phyloP scores from a whole-genome alignment of 257 asterid species.

The Penstemon barbatus region DNA sequence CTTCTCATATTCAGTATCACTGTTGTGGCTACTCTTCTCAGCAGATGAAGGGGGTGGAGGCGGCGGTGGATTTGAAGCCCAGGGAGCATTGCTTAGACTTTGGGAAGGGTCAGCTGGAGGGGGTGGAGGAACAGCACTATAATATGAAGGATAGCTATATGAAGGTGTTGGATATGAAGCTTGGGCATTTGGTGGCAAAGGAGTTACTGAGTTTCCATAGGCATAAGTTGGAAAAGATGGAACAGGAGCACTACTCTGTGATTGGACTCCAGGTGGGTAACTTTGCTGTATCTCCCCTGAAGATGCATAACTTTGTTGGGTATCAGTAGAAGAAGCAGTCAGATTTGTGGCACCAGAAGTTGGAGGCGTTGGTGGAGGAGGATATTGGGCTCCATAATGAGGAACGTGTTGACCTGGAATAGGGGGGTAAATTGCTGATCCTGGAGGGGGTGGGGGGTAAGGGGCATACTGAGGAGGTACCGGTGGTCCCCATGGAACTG shows the following conservation, averaged over 20 bases:
- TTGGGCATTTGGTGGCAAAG: slow-evolving; percentile 62
- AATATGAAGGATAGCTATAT: slow-evolving; percentile 65
- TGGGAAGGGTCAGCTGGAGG: slow-evolving; percentile 68
- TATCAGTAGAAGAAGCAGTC: slow-evolving; percentile 57
- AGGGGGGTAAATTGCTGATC: slow-evolving; percentile 55
- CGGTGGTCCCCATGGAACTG: slow-evolving; percentile 82
- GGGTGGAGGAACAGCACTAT: slow-evolving; percentile 70
- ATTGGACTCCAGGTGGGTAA: slow-evolving; percentile 67
- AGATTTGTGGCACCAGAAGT: slow-evolving; percentile 55
- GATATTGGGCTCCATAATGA: slow-evolving; percentile 68
- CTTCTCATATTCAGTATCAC: slow-evolving; percentile 86
- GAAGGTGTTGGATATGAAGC: slow-evolving; percentile 45
- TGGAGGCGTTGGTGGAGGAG: slow-evolving; percentile 52
- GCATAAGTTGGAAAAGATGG: slow-evolving; percentile 58
- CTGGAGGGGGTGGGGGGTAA: slow-evolving; percentile 89
- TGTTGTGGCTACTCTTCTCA: slow-evolving; percentile 50
- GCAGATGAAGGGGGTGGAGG: slow-evolving; percentile 60
- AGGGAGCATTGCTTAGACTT: slow-evolving; percentile 63
- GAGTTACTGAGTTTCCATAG: slow-evolving; percentile 49
- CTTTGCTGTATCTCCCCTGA: slow-evolving; percentile 66
- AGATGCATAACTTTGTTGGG: slow-evolving; percentile 56
- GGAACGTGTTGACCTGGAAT: slow-evolving; percentile 53
- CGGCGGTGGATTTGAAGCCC: slow-evolving; percentile 70
- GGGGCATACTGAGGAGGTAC: slow-evolving; percentile 57
- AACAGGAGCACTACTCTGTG: slow-evolving; percentile 45